phyloP scores from a whole-genome alignment of 2,329 filamentous ascomycete species.

The Zopfia rhizophila region DNA sequence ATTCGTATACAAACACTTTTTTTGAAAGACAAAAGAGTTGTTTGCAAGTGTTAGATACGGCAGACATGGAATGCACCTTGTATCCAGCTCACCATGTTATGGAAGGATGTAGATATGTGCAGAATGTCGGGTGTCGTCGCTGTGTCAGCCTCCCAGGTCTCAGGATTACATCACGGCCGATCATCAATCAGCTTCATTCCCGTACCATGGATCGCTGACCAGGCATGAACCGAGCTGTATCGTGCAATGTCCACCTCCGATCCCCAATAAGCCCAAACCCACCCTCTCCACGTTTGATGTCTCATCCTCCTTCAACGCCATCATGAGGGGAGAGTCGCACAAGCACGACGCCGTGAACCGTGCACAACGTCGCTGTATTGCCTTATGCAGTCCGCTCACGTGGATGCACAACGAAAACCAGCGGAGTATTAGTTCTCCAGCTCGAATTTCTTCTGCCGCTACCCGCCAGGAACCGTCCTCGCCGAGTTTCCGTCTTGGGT shows the following conservation, averaged over 20 bases:
- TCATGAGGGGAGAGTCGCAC: slow-evolving; percentile 3
- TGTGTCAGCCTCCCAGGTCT: too few species aligned
- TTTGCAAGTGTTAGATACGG: not conserved
- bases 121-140: too few species aligned
- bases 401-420: slow-evolving; percentile 18
- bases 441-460: slow-evolving; percentile 10
- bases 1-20: too few species aligned
- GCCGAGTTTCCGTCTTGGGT: not conserved
- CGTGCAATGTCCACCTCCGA: slow-evolving; percentile 4
- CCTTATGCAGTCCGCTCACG: slow-evolving; percentile 1
- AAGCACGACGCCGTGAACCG: slow-evolving; percentile 2
- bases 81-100: slow-evolving; percentile 3
- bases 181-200: not conserved
- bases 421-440: slow-evolving; percentile 7
- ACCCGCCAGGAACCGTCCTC: slow-evolving; percentile 13
- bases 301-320: not conserved
- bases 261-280: not conserved
- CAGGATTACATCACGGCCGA: too few species aligned
- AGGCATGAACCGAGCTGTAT: slow-evolving; percentile 7
- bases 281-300: not conserved
- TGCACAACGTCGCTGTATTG: slow-evolving; percentile 14
- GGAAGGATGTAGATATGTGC: too few species aligned
- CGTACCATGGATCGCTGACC: slow-evolving; percentile 6
- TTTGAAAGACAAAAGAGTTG: too few species aligned
- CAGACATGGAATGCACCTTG: not conserved